Conservation (phyloP, 2,329 filamentous ascomycete genomes). For the Colletotrichum higginsianum region DNA sequence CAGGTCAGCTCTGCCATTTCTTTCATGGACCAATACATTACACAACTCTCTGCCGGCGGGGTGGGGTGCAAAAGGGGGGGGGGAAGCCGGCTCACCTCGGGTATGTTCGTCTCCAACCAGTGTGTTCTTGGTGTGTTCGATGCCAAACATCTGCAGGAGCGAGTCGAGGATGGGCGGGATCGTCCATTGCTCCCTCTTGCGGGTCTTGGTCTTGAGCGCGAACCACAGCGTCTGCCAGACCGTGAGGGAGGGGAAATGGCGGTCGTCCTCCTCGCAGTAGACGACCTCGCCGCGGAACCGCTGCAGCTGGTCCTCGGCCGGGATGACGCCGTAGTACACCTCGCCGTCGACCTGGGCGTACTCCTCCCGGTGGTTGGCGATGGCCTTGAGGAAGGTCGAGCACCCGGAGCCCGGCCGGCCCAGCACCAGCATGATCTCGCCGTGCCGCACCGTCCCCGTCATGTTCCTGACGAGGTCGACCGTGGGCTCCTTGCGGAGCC, state of each 20-base stretch:
- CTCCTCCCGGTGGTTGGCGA: conserved; percentile 77
- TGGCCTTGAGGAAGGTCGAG: conserved; percentile 82
- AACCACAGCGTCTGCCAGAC: conserved; percentile 86
- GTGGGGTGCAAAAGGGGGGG: no score
- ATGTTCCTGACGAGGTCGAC: conserved; percentile 51
- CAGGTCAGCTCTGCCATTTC: not conserved
- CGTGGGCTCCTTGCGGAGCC: conserved; percentile 45
- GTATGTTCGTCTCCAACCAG: conserved; percentile 81
- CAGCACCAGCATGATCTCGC: conserved; percentile 62
- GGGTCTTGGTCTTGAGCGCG: conserved; percentile 82
- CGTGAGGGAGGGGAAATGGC: conserved; percentile 80
- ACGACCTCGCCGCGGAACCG: conserved; percentile 82
- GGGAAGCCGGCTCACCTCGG: conserved; percentile 62
- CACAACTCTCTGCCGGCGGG: not conserved
- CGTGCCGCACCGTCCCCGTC: conserved; percentile 53
- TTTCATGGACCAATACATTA: no score
- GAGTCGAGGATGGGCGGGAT: conserved; percentile 80
- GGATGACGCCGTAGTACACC: conserved; percentile 80
- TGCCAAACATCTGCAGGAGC: conserved; percentile 83
- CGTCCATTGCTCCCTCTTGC: conserved; percentile 73
- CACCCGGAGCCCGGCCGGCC: conserved; percentile 83
- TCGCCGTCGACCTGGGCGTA: conserved; percentile 79
- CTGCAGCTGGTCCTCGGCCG: conserved; percentile 77
- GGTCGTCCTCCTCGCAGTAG: conserved; percentile 84
- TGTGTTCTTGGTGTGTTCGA: conserved; percentile 81